Evolutionary conservation across 1,284 basidiomycete genomes (phyloP), one percentile per base, ranked within the genome.

Genomic region (Ceratobasidium sp.): DNA sequence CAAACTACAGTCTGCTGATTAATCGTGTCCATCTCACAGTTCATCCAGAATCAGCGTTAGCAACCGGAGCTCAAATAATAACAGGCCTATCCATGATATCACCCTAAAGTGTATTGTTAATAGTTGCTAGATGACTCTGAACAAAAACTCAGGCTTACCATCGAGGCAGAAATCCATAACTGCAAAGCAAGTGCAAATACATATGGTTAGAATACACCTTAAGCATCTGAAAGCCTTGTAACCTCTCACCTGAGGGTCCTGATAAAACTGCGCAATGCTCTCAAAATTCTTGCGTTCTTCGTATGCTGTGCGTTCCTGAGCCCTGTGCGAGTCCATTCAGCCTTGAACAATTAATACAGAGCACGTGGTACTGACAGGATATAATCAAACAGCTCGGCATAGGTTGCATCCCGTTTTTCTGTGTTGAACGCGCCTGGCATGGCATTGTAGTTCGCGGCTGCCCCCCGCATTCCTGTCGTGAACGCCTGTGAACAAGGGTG

Each of bases 51-150:
- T 11, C 4, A 38, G 6, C 11, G 11, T 38, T 38, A 38, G 6
- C 11, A 38, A 4, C 35, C 11, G 35, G 35, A 5, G 26, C 21
- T 70, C 43, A 70, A 35, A 71, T 35, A 11, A 38, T 47, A 18
- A 71, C 69, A 28, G 69, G 69, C 46, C 69, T 28, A n/a, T 71
- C 69, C 69, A 71, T 71, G 14, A 71, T 61, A 7, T 71, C 47
- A 2, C 69, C 69, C 69, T 71, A 43, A 23, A 21, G 9, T 11
- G 32, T 16, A 32, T 8, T 21, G 18, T 23, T 46, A 44, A 18
- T 50, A 13, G 30, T 21, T 7, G 9, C 26, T 4, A 50, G 44
- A 44, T 50, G 11, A 52, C 21, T 18, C 1, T 8, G 58, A 26
- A 61, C 41, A 14, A n/a, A 18, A 52, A 35, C 26, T 30, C 23